These are phyloP conservation scores for Calycina herbarum DNA, from an alignment of 2,329 filamentous ascomycete species.

Conservation along the genomic window DNA sequence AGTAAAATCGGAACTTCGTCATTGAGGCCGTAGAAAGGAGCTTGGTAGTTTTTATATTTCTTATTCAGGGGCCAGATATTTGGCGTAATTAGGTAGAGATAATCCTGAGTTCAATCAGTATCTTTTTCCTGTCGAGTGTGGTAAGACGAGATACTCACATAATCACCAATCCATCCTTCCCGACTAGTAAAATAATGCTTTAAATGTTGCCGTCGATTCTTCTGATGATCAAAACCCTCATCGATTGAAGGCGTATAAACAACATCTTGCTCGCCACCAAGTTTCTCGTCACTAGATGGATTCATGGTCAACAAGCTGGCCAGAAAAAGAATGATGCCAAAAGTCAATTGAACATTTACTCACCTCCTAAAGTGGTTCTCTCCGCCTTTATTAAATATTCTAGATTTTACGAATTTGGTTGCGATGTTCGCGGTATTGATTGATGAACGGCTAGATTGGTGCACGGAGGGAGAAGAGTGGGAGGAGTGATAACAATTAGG, in stretches of 20 bases:
- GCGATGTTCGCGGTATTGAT: background rate
- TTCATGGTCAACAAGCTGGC: background rate
- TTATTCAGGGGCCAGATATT: slow-evolving; percentile 63
- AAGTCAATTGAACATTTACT: slow-evolving; percentile 11
- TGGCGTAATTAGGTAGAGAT: slow-evolving; percentile 42
- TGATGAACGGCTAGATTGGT: background rate
- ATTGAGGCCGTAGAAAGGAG: slow-evolving; percentile 70
- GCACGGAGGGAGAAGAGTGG: slow-evolving; percentile 14
- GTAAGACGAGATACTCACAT: slow-evolving; percentile 32
- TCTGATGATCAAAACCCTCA: slow-evolving; percentile 12
- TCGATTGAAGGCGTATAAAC: slow-evolving; percentile 23
- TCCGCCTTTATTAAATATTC: background rate
- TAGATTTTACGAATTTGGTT: background rate
- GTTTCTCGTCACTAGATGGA: slow-evolving; percentile 22
- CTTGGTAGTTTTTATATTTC: slow-evolving; percentile 46
- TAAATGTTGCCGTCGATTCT: slow-evolving; percentile 26
- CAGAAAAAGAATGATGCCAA: background rate
- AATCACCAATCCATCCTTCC: slow-evolving; percentile 43
- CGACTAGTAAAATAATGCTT: slow-evolving; percentile 40
- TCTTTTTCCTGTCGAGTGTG: background rate
- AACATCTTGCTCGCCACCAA: slow-evolving; percentile 23
- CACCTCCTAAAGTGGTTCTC: slow-evolving; percentile 4
- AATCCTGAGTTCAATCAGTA: slow-evolving; percentile 34
- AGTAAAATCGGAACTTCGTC: slow-evolving; percentile 68
- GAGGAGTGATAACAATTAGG: slow-evolving; percentile 25